A percentile compares a stretch with the other conserved stretches of the same genome.
These are phyloP conservation scores for Aegilops tauschii DNA, from an alignment of 176 grass and related monocot species.

Conservation along the genomic window DNA sequence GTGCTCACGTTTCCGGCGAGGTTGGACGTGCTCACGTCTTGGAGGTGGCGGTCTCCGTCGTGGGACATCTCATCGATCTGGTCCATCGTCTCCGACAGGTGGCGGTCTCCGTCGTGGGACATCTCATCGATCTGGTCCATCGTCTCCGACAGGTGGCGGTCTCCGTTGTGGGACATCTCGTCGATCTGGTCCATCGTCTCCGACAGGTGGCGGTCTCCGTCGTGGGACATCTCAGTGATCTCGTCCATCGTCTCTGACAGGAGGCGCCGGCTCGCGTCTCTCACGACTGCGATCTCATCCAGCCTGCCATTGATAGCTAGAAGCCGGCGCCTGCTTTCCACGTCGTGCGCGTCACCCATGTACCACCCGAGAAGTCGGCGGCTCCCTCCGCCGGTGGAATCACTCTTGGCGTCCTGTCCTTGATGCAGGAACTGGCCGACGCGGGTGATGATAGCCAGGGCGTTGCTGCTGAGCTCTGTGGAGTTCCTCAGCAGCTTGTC, in stretches of 20 bases:
- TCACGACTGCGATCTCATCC: neutral
- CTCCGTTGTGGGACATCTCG: constrained; percentile 23
- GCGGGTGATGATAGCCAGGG: constrained; percentile 66
- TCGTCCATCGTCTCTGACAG: constrained; percentile 34
- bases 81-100: too few species aligned
- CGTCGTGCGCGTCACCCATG: neutral
- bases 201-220: neutral
- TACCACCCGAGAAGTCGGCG: constrained; percentile 44
- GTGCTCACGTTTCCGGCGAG: neutral
- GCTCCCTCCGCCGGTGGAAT: neutral
- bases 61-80: too few species aligned
- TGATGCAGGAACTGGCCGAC: constrained; percentile 29
- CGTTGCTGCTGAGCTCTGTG: constrained; percentile 87
- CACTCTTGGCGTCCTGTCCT: neutral
- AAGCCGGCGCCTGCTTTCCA: neutral
- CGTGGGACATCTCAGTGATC: constrained; percentile 33
- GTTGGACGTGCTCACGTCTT: too few species aligned
- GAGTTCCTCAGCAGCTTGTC: constrained; percentile 60
- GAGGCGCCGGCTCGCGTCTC: constrained; percentile 18
- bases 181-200: constrained; percentile 34
- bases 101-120: too few species aligned
- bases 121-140: too few species aligned
- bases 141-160: neutral
- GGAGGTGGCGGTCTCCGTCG: too few species aligned
- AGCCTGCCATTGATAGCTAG: neutral